Evolutionary conservation across 2,329 filamentous ascomycete genomes (phyloP), one percentile per base, ranked within the genome.

Genomic region (Aulographum hederae): DNA sequence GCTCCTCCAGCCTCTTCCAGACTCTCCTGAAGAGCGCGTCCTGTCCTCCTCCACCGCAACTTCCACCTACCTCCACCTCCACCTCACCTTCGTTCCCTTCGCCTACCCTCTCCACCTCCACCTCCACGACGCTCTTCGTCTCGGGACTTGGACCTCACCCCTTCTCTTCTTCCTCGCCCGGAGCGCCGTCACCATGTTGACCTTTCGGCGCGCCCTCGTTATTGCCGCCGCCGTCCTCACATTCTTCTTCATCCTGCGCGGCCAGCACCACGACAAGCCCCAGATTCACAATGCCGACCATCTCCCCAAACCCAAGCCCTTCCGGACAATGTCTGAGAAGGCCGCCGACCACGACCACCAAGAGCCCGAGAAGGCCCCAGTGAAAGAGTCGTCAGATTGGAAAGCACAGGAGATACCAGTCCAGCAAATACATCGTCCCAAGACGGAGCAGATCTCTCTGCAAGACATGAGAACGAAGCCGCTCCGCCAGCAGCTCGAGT

Each of bases 401-500:
- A 33, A 51, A 37, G 34, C 8, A 8, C 10, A 28, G 15, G 15
- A 40, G 32, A 18, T 32, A 21, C 31, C 34, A 32, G 39, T 40
- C 32, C 43, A 36, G 12, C 41, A 44, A 16, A 26, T 42, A 18
- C 57, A 60, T 46, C 64, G 48, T 50, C 57, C 46, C 26, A 51
- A 52, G 35, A 55, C 60, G 5, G n/a, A n/a, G n/a, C 73, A 81
- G 48, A 68, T 78, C 44, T 58, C 68, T 32, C 57, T 82, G 41
- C 64, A 73, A 33, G 77, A 86, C 51, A 65, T 80, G 48, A 71
- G 73, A 36, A 69, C 65, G 47, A 73, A 79, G 57, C 73, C 78
- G 12, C 65, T 85, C 32, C 63, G 78, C 68, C 60, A 93, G 40
- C 69, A 89, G 57, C 70, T 98, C 35, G 76, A 75, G 32, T 94